Percentiles rank a stretch among this genome's conserved stretches.
Evolutionary conservation across 371 early-diverging fungal genomes (phyloP).

Genomic region (Phascolomyces articulosus): DNA sequence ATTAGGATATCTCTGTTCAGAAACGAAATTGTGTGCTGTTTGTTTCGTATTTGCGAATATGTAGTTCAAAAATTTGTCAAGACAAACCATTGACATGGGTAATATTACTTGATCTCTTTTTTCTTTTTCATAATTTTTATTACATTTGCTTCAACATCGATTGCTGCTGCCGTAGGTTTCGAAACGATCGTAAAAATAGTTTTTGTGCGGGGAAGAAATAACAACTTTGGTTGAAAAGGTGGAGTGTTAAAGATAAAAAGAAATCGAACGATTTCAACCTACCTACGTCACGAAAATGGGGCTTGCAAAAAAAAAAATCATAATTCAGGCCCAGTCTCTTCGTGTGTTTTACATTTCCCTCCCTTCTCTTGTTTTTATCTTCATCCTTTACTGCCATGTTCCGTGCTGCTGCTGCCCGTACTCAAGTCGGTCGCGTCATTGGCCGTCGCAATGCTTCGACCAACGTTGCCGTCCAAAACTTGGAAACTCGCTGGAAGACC

Average conservation of each 20-base stretch:
- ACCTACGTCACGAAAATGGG: conserved; percentile 1
- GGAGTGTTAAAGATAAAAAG: not conserved
- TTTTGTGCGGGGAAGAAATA: not conserved
- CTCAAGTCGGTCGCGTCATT: conserved; percentile 31
- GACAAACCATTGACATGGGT: no score
- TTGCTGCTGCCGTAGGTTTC: no score
- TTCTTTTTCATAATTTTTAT: no score
- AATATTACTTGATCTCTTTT: no score
- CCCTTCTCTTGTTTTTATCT: conserved; percentile 1
- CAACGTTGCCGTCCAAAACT: conserved; percentile 67
- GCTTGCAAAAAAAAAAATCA: conserved; percentile 4
- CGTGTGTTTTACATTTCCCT: conserved; percentile 3
- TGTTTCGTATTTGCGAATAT: no score
- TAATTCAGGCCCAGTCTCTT: conserved; percentile 12
- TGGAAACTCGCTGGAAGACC: conserved; percentile 84
- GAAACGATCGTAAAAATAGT: not conserved
- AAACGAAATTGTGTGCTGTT: no score
- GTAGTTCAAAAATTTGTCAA: no score
- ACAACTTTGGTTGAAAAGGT: no score
- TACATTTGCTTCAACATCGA: no score
- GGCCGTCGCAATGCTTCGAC: conserved; percentile 5
- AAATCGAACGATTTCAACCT: not conserved
- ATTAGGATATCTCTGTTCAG: no score
- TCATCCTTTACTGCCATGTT: conserved; percentile 27
- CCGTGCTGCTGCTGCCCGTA: conserved; percentile 43